These are phyloP conservation scores for Polytrichum commune DNA, from an alignment of 225 moss, liverwort and hornwort genomes.

Conservation along the genomic window DNA sequence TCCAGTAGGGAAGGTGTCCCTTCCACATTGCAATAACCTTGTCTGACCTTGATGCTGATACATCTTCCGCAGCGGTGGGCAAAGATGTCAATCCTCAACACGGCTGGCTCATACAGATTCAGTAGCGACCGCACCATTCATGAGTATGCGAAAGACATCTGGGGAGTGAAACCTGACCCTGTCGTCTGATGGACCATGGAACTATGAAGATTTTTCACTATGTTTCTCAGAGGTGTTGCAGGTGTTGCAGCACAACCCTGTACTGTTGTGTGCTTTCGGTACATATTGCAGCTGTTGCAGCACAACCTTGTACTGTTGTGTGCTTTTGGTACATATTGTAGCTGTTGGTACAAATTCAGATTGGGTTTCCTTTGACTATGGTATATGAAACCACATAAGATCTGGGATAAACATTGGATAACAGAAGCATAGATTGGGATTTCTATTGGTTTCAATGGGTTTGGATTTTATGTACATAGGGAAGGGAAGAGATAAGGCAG, in stretches of 20 bases:
- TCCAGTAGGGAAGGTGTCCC: no score
- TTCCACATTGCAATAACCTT: background rate
- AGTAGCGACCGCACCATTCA: constrained; percentile 95
- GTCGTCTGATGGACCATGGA: constrained; percentile 30
- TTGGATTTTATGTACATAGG: constrained; percentile 28
- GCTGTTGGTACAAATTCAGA: background rate
- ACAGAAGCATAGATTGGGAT: background rate
- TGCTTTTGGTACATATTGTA: background rate
- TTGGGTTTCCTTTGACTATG: background rate
- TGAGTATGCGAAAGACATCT: constrained; percentile 88
- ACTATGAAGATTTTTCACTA: background rate
- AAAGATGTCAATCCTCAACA: constrained; percentile 88
- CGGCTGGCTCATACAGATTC: constrained; percentile 73
- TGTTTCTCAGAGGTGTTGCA: background rate
- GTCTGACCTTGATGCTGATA: background rate
- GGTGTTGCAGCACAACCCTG: background rate
- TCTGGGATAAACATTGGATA: background rate
- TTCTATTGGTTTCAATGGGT: background rate
- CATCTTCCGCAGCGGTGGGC: constrained; percentile 65
- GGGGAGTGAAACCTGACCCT: constrained; percentile 65
- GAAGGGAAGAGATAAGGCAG: constrained; percentile 20
- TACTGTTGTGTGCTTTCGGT: no score
- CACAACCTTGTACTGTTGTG: background rate
- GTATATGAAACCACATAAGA: background rate
- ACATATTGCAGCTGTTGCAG: background rate